Percentiles rank a stretch among this genome's conserved stretches.
Conservation (phyloP, 768 basidiomycete species). For the Hemileccinum rubropunctum region DNA sequence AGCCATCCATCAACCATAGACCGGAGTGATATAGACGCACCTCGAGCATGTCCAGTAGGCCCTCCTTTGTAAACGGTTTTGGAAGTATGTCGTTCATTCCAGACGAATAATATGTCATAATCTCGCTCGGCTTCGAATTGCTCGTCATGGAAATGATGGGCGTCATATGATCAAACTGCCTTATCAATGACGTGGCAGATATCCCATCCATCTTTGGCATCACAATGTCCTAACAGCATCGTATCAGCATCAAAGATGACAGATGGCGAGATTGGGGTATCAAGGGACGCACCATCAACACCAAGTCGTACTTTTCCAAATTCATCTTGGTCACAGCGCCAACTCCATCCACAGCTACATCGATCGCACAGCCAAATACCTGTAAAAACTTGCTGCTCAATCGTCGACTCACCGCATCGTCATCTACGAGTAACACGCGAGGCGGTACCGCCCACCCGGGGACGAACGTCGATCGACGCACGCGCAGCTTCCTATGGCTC, state of each 20-base stretch:
- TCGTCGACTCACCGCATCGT: constrained; percentile 88
- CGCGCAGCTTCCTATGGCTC: constrained; percentile 50
- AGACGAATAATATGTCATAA: constrained; percentile 70
- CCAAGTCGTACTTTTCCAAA: constrained; percentile 91
- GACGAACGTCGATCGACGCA: constrained; percentile 75
- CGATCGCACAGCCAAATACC: constrained; percentile 92
- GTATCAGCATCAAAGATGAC: not conserved
- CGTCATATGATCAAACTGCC: constrained; percentile 92
- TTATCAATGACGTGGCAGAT: constrained; percentile 87
- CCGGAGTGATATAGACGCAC: constrained; percentile 37
- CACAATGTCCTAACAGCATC: constrained; percentile 74
- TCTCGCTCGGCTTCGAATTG: constrained; percentile 89
- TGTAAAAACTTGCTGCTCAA: constrained; percentile 91
- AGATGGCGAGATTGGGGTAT: too few relatives aligned
- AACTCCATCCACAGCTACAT: constrained; percentile 91
- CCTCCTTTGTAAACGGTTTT: constrained; percentile 96
- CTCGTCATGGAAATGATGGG: constrained; percentile 99
- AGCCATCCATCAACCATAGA: too few relatives aligned
- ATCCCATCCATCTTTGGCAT: constrained; percentile 90
- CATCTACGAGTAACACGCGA: constrained; percentile 89
- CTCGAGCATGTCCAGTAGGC: constrained; percentile 89
- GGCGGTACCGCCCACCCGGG: constrained; percentile 93
- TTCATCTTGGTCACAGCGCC: constrained; percentile 97
- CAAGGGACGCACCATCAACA: constrained; percentile 75
- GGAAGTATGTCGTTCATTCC: constrained; percentile 97